phyloP scores from a whole-genome alignment of 768 basidiomycete species.

The Candolleomyces aberdarensis region DNA sequence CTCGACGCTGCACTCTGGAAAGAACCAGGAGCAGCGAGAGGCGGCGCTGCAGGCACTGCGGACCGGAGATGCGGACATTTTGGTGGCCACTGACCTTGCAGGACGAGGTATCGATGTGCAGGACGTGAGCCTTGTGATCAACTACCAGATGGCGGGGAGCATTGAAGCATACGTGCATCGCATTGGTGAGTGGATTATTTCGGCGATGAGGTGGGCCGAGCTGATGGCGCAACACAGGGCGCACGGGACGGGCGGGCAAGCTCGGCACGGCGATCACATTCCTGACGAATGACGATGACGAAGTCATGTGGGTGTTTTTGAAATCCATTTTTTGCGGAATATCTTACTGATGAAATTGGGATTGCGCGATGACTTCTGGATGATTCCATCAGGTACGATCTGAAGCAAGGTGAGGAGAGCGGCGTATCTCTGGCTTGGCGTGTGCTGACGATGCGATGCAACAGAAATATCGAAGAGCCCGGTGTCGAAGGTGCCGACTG shows the following conservation, averaged over 20 bases:
- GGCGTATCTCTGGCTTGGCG: not conserved
- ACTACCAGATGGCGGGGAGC: slow-evolving; percentile 94
- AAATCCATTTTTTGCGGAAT: slow-evolving; percentile 8
- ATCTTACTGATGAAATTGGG: not conserved
- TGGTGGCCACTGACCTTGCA: slow-evolving; percentile 96
- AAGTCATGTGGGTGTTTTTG: slow-evolving; percentile 78
- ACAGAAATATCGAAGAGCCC: slow-evolving; percentile 93
- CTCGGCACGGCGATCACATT: slow-evolving; percentile 93
- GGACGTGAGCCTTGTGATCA: slow-evolving; percentile 93
- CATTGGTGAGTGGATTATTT: slow-evolving; percentile 61
- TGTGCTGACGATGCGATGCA: not conserved
- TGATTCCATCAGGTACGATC: slow-evolving; percentile 71
- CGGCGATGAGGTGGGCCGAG: not conserved
- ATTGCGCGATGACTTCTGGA: slow-evolving; percentile 13
- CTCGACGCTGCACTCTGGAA: slow-evolving; percentile 93
- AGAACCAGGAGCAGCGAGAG: slow-evolving; percentile 97
- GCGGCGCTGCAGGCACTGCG: slow-evolving; percentile 85
- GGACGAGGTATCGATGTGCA: slow-evolving; percentile 99
- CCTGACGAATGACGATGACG: slow-evolving; percentile 92
- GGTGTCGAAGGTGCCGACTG: slow-evolving; percentile 82
- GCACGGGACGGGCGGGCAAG: slow-evolving; percentile 98
- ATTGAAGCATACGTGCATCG: slow-evolving; percentile 98
- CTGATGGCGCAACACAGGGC: slow-evolving; percentile 44
- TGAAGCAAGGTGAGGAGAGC: slow-evolving; percentile 75
- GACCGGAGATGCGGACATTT: slow-evolving; percentile 79